Base-by-base conservation (phyloP, 2,329 filamentous ascomycete genomes). In the Pseudocercospora musae region DNA sequence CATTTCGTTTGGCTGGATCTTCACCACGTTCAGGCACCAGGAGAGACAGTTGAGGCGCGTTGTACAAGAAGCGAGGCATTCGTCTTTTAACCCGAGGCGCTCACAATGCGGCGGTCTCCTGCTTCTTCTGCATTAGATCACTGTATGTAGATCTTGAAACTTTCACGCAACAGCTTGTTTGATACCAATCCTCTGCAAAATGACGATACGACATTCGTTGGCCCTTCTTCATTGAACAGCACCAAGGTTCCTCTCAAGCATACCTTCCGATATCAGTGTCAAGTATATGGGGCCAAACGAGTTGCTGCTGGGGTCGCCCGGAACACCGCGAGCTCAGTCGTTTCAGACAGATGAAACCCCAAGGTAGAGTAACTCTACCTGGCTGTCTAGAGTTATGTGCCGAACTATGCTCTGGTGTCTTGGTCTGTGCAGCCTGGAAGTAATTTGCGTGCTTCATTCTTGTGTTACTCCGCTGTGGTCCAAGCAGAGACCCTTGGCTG, bases 341-440 rank as follows among this genome's bases (percentile, higher is more conserved):
- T 57, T 57, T 57, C 55, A 46, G 25, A 57, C 37, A 57, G 55
- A 57, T 57, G 55, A 57, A 44, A 44, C 33, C 37, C 53, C 21
- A 25, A 52, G 21, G 15, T 29, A 23, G 31, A 31, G 15, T 52
- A 31, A 21, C 53, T 11, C 53, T 33, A 18, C 37, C n/a, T 40
- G 15, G 33, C 33, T 56, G 18, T 37, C 15, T 23, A 20, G 37
- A 42, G 18, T 37, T 18, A 50, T 23, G 31, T 56, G 31, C 53
- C 31, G 53, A n/a, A 44, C 27, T 23, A 48, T 29, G 25, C 54
- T 27, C 48, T 20, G 29, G 6, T 37, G 21, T 46, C 15, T n/a
- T 57, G 55, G 33, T 27, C 53, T 27, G 53, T 56, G 53, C 53
- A n/a, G n/a, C 37, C 53, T 44, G 15, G 53, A 56, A 56, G 53